These are phyloP conservation scores for Daedaleopsis nitida DNA, from an alignment of 768 basidiomycete genomes.

Conservation along the genomic window DNA sequence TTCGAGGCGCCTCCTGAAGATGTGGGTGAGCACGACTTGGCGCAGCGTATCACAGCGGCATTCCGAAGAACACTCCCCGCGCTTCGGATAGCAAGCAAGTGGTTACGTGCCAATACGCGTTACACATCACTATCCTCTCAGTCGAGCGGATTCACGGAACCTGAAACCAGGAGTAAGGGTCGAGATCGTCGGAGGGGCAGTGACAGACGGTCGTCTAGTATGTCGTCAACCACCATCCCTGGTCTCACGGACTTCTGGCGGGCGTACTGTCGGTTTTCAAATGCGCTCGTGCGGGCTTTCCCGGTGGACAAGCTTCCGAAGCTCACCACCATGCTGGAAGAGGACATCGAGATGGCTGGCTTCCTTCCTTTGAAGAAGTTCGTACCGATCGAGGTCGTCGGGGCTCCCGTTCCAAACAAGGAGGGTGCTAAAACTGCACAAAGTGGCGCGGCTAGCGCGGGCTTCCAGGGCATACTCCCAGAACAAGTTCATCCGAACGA, in stretches of 20 bases:
- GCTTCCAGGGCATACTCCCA: slow-evolving; percentile 10
- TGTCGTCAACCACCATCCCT: slow-evolving; percentile 37
- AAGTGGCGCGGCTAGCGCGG: not conserved
- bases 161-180: slow-evolving; percentile 16
- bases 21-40: slow-evolving; percentile 58
- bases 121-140: slow-evolving; percentile 54
- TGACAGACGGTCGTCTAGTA: slow-evolving; percentile 32
- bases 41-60: slow-evolving; percentile 81
- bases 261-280: slow-evolving; percentile 66
- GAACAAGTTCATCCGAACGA: slow-evolving; percentile 84
- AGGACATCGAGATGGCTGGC: slow-evolving; percentile 87
- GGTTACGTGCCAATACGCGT: slow-evolving; percentile 77
- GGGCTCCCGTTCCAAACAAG: slow-evolving; percentile 5
- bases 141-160: slow-evolving; percentile 12
- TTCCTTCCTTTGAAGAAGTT: slow-evolving; percentile 79
- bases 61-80: slow-evolving; percentile 87
- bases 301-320: slow-evolving; percentile 62
- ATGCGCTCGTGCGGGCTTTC: slow-evolving; percentile 64
- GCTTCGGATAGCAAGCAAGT: slow-evolving; percentile 85
- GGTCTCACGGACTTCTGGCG: slow-evolving; percentile 66
- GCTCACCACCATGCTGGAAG: slow-evolving; percentile 70
- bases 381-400: slow-evolving; percentile 42
- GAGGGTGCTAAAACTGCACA: slow-evolving; percentile 1
- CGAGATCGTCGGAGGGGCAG: slow-evolving; percentile 32
- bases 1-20: slow-evolving; percentile 57